phyloP scores from a whole-genome alignment of 441 rosid genomes.

The Breynia disticha region DNA sequence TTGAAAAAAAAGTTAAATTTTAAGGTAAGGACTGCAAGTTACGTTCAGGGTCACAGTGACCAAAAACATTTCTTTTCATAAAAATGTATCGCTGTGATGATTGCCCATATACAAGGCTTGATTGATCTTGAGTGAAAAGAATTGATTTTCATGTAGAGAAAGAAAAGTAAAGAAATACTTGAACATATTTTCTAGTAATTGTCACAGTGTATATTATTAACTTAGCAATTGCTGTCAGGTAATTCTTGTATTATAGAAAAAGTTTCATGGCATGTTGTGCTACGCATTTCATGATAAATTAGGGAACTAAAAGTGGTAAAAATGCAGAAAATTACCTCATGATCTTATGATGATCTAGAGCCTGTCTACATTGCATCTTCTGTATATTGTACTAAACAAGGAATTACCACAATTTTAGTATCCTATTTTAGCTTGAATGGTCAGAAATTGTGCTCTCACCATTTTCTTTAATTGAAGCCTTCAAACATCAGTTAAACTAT shows the following conservation, averaged over 20 bases:
- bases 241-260: slow-evolving; percentile 29
- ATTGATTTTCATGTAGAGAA: no score
- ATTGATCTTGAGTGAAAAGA: no score
- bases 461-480: slow-evolving; percentile 60
- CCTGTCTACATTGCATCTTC: slow-evolving; percentile 66
- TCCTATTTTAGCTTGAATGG: slow-evolving; percentile 90
- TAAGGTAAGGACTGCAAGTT: slow-evolving; percentile 36
- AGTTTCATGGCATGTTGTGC: slow-evolving; percentile 82
- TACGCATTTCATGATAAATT: slow-evolving; percentile 93
- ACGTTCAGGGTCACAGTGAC: no score
- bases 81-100: neutral
- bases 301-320: slow-evolving; percentile 64
- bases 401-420: slow-evolving; percentile 82
- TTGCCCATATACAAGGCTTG: neutral
- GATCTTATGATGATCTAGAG: slow-evolving; percentile 61
- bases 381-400: slow-evolving; percentile 63
- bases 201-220: no score
- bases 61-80: no score
- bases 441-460: slow-evolving; percentile 42
- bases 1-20: slow-evolving; percentile 71
- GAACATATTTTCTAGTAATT: no score
- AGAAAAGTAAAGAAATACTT: no score
- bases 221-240: neutral
- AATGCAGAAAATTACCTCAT: slow-evolving; percentile 67
- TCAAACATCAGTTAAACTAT: slow-evolving; percentile 69